Base-by-base conservation (phyloP, 441 rosid species). In the Raphanus hybrid region DNA sequence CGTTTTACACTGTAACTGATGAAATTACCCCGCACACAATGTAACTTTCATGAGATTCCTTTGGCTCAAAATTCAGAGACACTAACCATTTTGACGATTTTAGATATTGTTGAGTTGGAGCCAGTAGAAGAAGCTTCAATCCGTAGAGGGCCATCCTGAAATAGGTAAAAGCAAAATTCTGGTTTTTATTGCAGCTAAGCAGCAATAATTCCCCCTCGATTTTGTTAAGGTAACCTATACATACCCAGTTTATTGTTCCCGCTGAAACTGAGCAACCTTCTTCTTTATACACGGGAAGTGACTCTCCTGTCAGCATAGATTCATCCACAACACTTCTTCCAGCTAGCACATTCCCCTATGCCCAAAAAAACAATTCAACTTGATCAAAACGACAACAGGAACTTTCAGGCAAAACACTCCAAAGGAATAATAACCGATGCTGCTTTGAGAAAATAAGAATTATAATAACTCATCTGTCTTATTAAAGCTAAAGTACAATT, bases 301-400 rank as follows among this genome's bases (percentile, higher is more conserved):
- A 93, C 88, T 93, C 99, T 67, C 98, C 98, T 1, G 99, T 93
- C 70, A 95, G 91, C 98, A 95, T 95, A 86, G 98, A 93, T 84
- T 95, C 99, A 78, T 95, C 98, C 52, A 91, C 98, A 72, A 91
- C 92, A 79, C 99, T 93, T 89, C 92, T 89, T 85, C 99, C 99
- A 1, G 95, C 93, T 78, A 89, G 76, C 76, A 95, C 92, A 82
- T 75, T 87, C 65, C 99, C 99, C 99, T 95, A 83, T 58, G 69
- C 74, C 63, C 0, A 18, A 69, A 20, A 58, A 6, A 6, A 12
- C 5, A 64, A 8, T 66, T 59, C 18, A 59, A 66, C 68, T 27
- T 60, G 62, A 37, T 60, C 37, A 73, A 3, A 3, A 16, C 39
- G 5, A 41, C 74, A 68, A 20, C 61, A n/a, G 63, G 29, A 37